These are phyloP conservation scores for Sugiyamaella chiloensis DNA, from an alignment of 805 yeast species.

Conservation along the genomic window DNA sequence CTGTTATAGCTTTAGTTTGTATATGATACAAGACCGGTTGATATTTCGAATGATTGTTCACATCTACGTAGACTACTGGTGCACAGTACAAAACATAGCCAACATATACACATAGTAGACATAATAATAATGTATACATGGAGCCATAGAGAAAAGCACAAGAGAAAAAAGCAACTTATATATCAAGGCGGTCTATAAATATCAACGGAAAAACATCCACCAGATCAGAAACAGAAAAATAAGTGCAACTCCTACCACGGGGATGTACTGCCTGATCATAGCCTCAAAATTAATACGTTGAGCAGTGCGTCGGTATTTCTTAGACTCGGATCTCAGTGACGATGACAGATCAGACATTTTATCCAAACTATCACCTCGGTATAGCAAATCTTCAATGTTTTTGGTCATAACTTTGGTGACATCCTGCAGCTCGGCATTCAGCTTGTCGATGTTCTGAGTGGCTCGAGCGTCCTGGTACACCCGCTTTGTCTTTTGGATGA, in stretches of 20 bases:
- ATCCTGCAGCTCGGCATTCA: constrained; percentile 85
- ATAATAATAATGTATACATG: too few relatives aligned
- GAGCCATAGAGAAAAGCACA: too few relatives aligned
- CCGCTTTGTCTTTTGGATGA: constrained; percentile 78
- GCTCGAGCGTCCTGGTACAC: constrained; percentile 90
- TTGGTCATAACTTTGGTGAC: constrained; percentile 95
- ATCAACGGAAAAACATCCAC: constrained; percentile 62
- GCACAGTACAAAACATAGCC: too few relatives aligned
- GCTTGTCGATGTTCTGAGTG: constrained; percentile 77
- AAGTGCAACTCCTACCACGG: constrained; percentile 70
- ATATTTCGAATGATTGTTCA: too few relatives aligned
- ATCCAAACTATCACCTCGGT: constrained; percentile 93
- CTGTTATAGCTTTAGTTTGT: neutral
- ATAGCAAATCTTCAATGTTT: constrained; percentile 89
- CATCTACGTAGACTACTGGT: too few relatives aligned
- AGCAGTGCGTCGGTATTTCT: constrained; percentile 86
- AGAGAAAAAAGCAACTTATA: too few relatives aligned
- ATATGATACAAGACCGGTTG: too few relatives aligned
- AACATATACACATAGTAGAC: too few relatives aligned
- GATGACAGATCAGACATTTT: constrained; percentile 82
- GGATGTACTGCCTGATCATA: constrained; percentile 83
- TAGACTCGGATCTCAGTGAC: constrained; percentile 73
- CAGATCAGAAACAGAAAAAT: constrained; percentile 71
- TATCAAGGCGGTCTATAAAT: constrained; percentile 4
- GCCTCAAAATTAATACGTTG: constrained; percentile 88